Evolutionary conservation across 1,284 basidiomycete species (phyloP).

Genomic region (Athelia sp.): DNA sequence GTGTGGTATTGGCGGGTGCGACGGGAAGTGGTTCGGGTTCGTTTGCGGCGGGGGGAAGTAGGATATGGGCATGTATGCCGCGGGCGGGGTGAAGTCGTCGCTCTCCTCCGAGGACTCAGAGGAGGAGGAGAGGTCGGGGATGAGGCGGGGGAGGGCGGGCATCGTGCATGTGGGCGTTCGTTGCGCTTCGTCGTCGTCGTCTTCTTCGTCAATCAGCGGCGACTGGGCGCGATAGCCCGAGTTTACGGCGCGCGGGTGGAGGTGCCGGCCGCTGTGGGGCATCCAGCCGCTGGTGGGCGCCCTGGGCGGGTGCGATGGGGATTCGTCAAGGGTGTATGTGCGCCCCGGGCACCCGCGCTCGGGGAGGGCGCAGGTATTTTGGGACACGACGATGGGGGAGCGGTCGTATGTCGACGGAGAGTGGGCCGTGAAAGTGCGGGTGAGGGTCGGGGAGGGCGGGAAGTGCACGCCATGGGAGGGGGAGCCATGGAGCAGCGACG

Average conservation of each 20-base stretch:
- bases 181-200: constrained; percentile 8
- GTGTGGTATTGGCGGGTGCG: not conserved
- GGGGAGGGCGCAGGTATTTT: constrained; percentile 63
- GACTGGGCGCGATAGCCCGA: constrained; percentile 3
- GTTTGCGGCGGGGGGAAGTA: not conserved
- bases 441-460: constrained; percentile 50
- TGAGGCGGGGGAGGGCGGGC: constrained; percentile 39
- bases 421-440: constrained; percentile 50
- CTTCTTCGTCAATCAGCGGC: constrained; percentile 5
- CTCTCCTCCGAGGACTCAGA: constrained; percentile 45
- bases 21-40: not conserved
- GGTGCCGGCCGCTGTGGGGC: constrained; percentile 27
- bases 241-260: constrained; percentile 42
- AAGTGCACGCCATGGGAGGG: constrained; percentile 40
- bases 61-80: not conserved
- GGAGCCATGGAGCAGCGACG: constrained; percentile 17
- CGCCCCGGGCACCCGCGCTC: constrained; percentile 66
- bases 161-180: constrained; percentile 8
- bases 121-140: constrained; percentile 57
- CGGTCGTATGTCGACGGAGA: constrained; percentile 60
- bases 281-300: constrained; percentile 7
- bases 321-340: constrained; percentile 48
- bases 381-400: constrained; percentile 62
- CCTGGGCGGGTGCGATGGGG: constrained; percentile 9
- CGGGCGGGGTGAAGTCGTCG: constrained; percentile 34